Evolutionary conservation across 352 stramenopile species (phyloP), one percentile per base, ranked within the genome.

Genomic region (Globisporangium nunn): DNA sequence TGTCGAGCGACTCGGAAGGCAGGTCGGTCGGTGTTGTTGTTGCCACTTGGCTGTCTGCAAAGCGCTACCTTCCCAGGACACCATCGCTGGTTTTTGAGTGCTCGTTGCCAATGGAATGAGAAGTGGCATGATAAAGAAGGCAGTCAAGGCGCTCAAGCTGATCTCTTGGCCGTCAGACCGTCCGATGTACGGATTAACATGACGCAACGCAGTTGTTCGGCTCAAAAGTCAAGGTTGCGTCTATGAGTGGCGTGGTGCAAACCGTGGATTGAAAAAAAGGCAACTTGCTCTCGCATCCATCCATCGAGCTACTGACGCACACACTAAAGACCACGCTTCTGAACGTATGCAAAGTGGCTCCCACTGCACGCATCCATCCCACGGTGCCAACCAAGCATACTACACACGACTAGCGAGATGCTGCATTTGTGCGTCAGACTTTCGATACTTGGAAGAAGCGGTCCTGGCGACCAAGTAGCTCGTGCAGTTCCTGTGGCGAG

Each of bases 401-500:
- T 8, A 12, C 44, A n/a, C 44, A 31, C 44, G n/a, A 17, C 10
- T 31, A 18, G 43, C 0, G 5, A 6, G 7, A 2, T 49, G 10
- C 11, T 28, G 18, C 0, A 11, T 44, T 37, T 31, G 41, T 14
- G 30, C 10, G 39, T 71, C 68, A 91, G 59, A 80, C 39, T 33
- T 61, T 71, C 29, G 63, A 62, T 45, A 67, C 81, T 14, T 30
- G 49, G 6, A 88, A 46, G 53, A 88, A 68, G 50, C 61, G 67
- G 12, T 89, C 77, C 62, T 91, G 81, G 29, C 67, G 70, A 44
- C 33, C 58, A 8, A 91, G 59, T 7, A 79, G 61, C 17, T 82
- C 72, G 28, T 65, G 63, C 2, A 91, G 67, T 47, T 88, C 78
- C 81, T 91, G 56, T 31, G 18, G 49, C n/a, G 29, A 62, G 56